Evolutionary conservation across 768 basidiomycete species (phyloP).

Genomic region (Pisolithus sp.): DNA sequence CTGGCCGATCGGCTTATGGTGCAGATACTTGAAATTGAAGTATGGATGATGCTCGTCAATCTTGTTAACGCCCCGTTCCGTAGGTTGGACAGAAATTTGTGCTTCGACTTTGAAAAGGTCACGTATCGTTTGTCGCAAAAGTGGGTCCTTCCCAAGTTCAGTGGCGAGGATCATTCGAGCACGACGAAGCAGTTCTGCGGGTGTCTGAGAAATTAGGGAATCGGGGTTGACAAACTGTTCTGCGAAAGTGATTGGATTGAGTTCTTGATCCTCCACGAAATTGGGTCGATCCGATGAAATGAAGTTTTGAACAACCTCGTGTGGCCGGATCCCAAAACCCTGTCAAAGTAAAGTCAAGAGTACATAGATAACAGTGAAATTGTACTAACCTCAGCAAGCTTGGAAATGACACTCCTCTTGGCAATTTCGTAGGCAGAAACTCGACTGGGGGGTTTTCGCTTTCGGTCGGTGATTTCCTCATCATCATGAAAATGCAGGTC

Average conservation of each 20-base stretch:
- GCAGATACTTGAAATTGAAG: conserved; percentile 89
- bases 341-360: conserved; percentile 23
- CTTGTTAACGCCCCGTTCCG: conserved; percentile 76
- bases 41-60: conserved; percentile 70
- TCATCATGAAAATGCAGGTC: conserved; percentile 71
- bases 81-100: conserved; percentile 73
- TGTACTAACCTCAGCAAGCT: conserved; percentile 67
- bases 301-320: conserved; percentile 84
- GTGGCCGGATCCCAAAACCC: conserved; percentile 80
- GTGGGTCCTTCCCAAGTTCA: conserved; percentile 89
- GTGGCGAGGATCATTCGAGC: conserved; percentile 82
- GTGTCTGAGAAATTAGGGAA: conserved; percentile 45
- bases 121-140: conserved; percentile 74
- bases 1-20: conserved; percentile 63
- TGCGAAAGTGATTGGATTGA: conserved; percentile 74
- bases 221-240: conserved; percentile 80
- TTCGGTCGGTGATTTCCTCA: conserved; percentile 47
- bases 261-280: conserved; percentile 75
- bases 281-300: conserved; percentile 50
- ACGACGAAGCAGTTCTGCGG: conserved; percentile 64
- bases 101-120: conserved; percentile 70
- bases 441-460: conserved; percentile 77
- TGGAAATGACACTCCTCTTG: conserved; percentile 71
- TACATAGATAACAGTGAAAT: background rate
- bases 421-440: conserved; percentile 79